A percentile compares a stretch with the other conserved stretches of the same genome.
Conservation (phyloP, 2,329 filamentous ascomycete species). For the Hypoxylon sp. region DNA sequence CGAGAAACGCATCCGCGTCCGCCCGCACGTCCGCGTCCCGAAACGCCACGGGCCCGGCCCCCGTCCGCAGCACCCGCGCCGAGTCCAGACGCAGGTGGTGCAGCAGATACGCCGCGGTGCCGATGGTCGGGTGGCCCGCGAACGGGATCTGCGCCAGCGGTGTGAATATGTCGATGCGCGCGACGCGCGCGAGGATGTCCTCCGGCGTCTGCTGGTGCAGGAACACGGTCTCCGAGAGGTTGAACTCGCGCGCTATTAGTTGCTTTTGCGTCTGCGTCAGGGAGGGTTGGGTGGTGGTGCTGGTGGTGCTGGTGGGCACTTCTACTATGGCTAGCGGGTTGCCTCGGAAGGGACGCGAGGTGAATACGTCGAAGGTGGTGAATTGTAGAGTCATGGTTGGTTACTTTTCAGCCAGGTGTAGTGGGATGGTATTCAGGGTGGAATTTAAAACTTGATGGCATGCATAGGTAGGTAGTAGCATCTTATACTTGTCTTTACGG, state of each 20-base stretch:
- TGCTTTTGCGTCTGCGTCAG: constrained; percentile 65
- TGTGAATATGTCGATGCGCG: constrained; percentile 68
- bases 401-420: too few relatives aligned
- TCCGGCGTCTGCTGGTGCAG: constrained; percentile 56
- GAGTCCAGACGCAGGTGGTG: constrained; percentile 43
- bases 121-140: constrained; percentile 70
- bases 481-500: constrained; percentile 3
- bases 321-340: constrained; percentile 69
- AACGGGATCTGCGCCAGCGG: constrained; percentile 64
- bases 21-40: constrained; percentile 32
- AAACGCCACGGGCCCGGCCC: constrained; percentile 64
- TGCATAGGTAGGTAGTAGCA: not conserved
- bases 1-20: constrained; percentile 51
- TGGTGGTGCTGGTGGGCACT: constrained; percentile 54
- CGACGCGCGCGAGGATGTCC: constrained; percentile 46
- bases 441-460: too few relatives aligned
- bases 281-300: too few relatives aligned
- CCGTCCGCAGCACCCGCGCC: constrained; percentile 58
- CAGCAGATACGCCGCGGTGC: constrained; percentile 60
- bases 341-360: constrained; percentile 58
- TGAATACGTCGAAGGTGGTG: constrained; percentile 67
- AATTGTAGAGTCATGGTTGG: constrained; percentile 52
- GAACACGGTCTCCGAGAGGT: constrained; percentile 71
- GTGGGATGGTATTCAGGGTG: too few relatives aligned
- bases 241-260: constrained; percentile 68